Base-by-base conservation (phyloP, 2,329 filamentous ascomycete species). In the Pleurostoma richardsiae region DNA sequence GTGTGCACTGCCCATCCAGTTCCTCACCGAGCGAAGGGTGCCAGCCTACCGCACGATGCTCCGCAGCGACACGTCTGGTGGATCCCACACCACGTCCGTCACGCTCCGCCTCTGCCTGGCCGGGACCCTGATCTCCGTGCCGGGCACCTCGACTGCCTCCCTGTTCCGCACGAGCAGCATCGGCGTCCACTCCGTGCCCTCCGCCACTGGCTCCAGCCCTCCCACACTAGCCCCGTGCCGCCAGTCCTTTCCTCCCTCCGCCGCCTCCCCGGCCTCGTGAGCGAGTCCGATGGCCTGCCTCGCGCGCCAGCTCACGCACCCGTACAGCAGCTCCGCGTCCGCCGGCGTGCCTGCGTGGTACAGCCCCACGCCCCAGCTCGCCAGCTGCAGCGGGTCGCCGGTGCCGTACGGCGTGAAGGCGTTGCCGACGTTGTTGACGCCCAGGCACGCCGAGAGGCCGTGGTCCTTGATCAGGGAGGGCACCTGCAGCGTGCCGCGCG, bases 371-470 rank as follows among this genome's bases (percentile, higher is more conserved):
- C 80, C 79, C 44, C 83, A 65, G 52, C 75, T 80, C 26, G 83
- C 83, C 40, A 87, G 65, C 39, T 70, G 70, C 42, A 89, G 59
- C 1, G 85, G 85, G 64, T 88, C 85, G 38, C 77, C 82, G 19
- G 70, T 80, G 0, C 85, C 85, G 56, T 83, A 79, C 0, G 85
- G 85, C 5, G 85, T 88, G 55, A 89, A 88, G 0, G 85, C 83
- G 58, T 89, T 89, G 19, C 85, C 85, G 10, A 89, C 78, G 56
- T 89, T 89, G 57, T 88, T 88, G 36, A 86, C 73, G 2, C 81
- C 77, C 4, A 88, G 72, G 10, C 80, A 80, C 26, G 74, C 81
- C 49, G 81, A 72, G 4, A 88, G 59, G 0, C 70, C 71, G 49
- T 81, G 73, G 27, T 77, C 67, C 38, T 73, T 69, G 49, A 88